Evolutionary conservation across 2,329 filamentous ascomycete genomes (phyloP).

Genomic region (Fusarium siculi): DNA sequence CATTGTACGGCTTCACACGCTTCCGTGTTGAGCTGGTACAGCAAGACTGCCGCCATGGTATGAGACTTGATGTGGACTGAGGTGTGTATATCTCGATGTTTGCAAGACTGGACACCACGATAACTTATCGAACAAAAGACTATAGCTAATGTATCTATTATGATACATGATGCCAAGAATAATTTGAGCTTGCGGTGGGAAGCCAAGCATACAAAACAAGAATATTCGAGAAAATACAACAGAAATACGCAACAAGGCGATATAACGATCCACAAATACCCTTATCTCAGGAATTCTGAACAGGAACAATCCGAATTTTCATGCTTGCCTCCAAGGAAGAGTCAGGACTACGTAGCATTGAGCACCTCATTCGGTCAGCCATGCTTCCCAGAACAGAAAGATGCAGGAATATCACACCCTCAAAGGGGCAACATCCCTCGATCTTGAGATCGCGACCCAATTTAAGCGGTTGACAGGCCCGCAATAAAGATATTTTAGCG

Average conservation of each 20-base stretch:
- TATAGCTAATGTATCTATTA: too few relatives aligned
- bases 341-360: neutral
- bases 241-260: neutral
- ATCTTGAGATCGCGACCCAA: conserved; percentile 1
- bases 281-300: neutral
- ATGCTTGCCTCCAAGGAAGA: neutral
- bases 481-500: neutral
- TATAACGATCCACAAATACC: neutral
- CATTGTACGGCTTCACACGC: rapidly evolving
- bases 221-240: neutral
- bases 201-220: neutral
- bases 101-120: rapidly evolving
- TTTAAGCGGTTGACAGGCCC: conserved; percentile 5
- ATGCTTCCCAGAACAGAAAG: neutral
- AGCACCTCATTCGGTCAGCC: neutral
- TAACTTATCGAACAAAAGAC: too few relatives aligned
- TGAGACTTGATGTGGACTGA: neutral
- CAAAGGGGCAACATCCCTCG: neutral
- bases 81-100: rapidly evolving
- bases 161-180: neutral
- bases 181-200: neutral
- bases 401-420: neutral
- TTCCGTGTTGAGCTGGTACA: too few relatives aligned
- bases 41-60: too few relatives aligned
- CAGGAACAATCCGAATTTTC: neutral